Evolutionary conservation across 1,139 yeast species (phyloP), one percentile per base, ranked within the genome.

Genomic region (Insectozyma bohioensis): DNA sequence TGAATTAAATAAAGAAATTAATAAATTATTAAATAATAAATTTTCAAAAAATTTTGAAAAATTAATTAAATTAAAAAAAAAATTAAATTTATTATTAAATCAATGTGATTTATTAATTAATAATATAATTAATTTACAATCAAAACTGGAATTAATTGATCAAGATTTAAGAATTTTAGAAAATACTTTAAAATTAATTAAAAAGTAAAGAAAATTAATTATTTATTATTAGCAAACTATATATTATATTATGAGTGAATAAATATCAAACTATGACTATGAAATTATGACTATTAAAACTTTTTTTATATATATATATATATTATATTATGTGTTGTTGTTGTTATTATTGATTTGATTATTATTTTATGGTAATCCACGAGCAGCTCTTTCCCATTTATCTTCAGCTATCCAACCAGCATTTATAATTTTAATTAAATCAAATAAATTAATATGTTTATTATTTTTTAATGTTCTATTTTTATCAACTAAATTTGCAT

Each of bases 381-480:
- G 58, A 5, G 75, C 75, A 6, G 78, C 78, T 26, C 75, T 49
- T 34, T 79, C 86, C 81, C 85, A 82, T 46, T 72, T 72, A 39
- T 72, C 80, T 14, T 74, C 75, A 35, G 75, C 76, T 12, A 67
- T 63, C 94, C 94, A 84, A 6, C 90, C 92, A 5, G 77, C 72
- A 47, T 82, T 74, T 22, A 83, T 71, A 11, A 83, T 71, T 37
- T 67, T 68, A 35, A 82, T 49, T 28, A 79, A 72, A 49, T 83
- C 90, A 37, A 58, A 58, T 43, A 83, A 62, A 51, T 80, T 82
- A 52, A 84, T 60, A 20, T 79, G 75, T 46, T 64, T 72, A 24
- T 55, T 61, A 1, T 44, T 28, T 43, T 71, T 76, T 46, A 84
- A 63, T 2, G 68, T 62, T 46, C 71, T 73, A 22, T 78, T 78